Conservation (phyloP, 805 yeast species). For the Saccharomycopsis synnaedendra region DNA sequence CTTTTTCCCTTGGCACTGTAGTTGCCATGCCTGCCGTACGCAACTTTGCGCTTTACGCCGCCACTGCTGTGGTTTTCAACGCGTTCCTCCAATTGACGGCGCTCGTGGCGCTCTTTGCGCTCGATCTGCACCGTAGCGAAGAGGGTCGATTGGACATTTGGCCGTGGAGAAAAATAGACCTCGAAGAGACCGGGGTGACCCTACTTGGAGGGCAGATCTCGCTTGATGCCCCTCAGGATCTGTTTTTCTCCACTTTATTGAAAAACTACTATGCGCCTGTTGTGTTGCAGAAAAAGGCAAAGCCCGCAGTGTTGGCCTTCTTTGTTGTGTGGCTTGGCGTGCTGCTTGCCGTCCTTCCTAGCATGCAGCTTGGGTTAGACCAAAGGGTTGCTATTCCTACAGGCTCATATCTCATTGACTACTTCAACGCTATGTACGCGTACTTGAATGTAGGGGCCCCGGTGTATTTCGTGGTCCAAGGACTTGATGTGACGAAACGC, state of each 20-base stretch:
- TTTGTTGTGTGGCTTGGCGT: conserved; percentile 57
- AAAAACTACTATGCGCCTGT: conserved; percentile 45
- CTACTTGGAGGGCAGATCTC: conserved; percentile 5
- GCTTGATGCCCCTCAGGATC: conserved; percentile 2
- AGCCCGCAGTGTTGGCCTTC: conserved; percentile 35
- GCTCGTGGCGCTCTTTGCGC: conserved; percentile 58
- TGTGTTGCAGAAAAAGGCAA: conserved; percentile 36
- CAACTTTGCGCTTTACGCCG: conserved; percentile 85
- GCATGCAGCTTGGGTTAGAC: conserved; percentile 69
- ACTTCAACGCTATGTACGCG: conserved; percentile 64
- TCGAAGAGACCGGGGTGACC: neutral
- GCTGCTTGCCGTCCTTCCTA: conserved; percentile 60
- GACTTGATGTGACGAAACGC: conserved; percentile 49
- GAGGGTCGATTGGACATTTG: conserved; percentile 47
- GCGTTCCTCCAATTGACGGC: conserved; percentile 71
- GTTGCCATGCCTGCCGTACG: conserved; percentile 95
- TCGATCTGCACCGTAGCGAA: conserved; percentile 56
- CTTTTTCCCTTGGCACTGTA: conserved; percentile 65
- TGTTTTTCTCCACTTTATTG: conserved; percentile 31
- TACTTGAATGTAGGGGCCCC: conserved; percentile 89
- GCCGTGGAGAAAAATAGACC: conserved; percentile 36
- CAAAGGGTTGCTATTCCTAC: conserved; percentile 81
- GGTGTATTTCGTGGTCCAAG: conserved; percentile 69
- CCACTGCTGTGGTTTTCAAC: conserved; percentile 73
- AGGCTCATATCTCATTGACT: conserved; percentile 70